Percentiles rank a stretch among this genome's conserved stretches.
phyloP scores from a whole-genome alignment of 1,284 basidiomycete species.

The Erythrobasidium hasegawianum region DNA sequence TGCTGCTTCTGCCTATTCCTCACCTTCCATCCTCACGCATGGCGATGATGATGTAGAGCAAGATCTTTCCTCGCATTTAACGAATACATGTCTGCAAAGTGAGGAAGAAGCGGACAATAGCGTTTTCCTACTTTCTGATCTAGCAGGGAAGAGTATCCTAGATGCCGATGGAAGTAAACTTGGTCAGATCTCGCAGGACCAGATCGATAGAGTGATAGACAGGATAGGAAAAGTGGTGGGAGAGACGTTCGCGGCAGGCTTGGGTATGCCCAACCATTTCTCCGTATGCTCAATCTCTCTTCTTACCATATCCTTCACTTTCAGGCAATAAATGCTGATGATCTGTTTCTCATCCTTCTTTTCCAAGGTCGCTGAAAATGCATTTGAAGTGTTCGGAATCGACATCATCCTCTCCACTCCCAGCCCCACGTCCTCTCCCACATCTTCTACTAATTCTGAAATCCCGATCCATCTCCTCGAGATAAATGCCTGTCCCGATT shows the following conservation, averaged over 20 bases:
- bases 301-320: slow-evolving; percentile 38
- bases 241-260: slow-evolving; percentile 79
- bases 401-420: slow-evolving; percentile 67
- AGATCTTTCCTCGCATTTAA: slow-evolving; percentile 77
- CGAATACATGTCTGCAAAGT: slow-evolving; percentile 89
- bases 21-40: slow-evolving; percentile 43
- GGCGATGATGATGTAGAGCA: slow-evolving; percentile 41
- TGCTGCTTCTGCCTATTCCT: slow-evolving; percentile 64
- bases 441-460: neutral
- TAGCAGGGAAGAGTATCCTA: slow-evolving; percentile 55
- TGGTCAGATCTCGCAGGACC: slow-evolving; percentile 39
- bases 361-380: slow-evolving; percentile 74
- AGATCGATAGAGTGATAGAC: slow-evolving; percentile 61
- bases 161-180: slow-evolving; percentile 23
- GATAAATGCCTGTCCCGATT: slow-evolving; percentile 69
- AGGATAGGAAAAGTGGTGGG: slow-evolving; percentile 65
- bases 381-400: slow-evolving; percentile 90
- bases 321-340: too few relatives aligned
- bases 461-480: slow-evolving; percentile 23
- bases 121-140: slow-evolving; percentile 39
- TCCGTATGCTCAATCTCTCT: slow-evolving; percentile 58
- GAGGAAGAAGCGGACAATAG: slow-evolving; percentile 38
- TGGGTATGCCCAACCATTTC: slow-evolving; percentile 79
- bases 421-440: too few relatives aligned
- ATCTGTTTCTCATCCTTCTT: too few relatives aligned